Evolutionary conservation across 2,329 filamentous ascomycete genomes (phyloP).

Genomic region (Hypoxylon rubiginosum): DNA sequence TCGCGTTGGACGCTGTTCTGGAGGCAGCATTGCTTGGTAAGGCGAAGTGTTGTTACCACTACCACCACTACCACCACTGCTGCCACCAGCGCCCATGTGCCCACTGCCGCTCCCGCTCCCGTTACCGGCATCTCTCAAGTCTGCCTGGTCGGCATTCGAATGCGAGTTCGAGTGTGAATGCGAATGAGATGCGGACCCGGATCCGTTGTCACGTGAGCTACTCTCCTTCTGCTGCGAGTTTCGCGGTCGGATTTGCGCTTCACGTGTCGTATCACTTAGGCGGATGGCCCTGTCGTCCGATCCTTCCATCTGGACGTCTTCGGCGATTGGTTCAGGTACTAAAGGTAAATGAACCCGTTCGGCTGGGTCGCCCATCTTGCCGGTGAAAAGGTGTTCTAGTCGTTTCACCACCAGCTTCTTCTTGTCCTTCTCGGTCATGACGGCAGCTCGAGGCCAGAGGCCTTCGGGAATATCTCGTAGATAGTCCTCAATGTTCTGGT

Average conservation of each 20-base stretch:
- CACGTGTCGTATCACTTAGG: slow-evolving; percentile 57
- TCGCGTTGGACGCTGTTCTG: slow-evolving; percentile 82
- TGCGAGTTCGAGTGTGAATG: slow-evolving; percentile 57
- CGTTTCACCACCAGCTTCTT: slow-evolving; percentile 82
- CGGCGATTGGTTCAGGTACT: slow-evolving; percentile 45
- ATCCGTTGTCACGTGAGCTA: slow-evolving; percentile 59
- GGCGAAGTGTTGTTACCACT: slow-evolving; percentile 56
- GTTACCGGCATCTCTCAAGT: slow-evolving; percentile 56
- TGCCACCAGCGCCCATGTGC: slow-evolving; percentile 47
- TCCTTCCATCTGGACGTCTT: slow-evolving; percentile 50
- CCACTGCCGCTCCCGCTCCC: slow-evolving; percentile 41
- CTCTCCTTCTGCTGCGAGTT: slow-evolving; percentile 56
- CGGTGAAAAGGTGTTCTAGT: slow-evolving; percentile 85
- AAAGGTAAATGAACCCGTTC: slow-evolving; percentile 53
- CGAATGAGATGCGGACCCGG: slow-evolving; percentile 60
- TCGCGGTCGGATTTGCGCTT: slow-evolving; percentile 62
- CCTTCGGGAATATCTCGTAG: slow-evolving; percentile 79
- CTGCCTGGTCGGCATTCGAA: slow-evolving; percentile 62
- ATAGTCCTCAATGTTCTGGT: slow-evolving; percentile 77
- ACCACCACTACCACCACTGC: slow-evolving; percentile 20
- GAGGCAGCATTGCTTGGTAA: slow-evolving; percentile 54
- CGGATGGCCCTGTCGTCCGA: slow-evolving; percentile 18
- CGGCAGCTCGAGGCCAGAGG: slow-evolving; percentile 70
- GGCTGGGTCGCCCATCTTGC: slow-evolving; percentile 65
- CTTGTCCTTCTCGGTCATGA: slow-evolving; percentile 79